These are phyloP conservation scores for Gnomoniopsis smithogilvyi DNA, from an alignment of 2,329 filamentous ascomycete species.

Conservation along the genomic window DNA sequence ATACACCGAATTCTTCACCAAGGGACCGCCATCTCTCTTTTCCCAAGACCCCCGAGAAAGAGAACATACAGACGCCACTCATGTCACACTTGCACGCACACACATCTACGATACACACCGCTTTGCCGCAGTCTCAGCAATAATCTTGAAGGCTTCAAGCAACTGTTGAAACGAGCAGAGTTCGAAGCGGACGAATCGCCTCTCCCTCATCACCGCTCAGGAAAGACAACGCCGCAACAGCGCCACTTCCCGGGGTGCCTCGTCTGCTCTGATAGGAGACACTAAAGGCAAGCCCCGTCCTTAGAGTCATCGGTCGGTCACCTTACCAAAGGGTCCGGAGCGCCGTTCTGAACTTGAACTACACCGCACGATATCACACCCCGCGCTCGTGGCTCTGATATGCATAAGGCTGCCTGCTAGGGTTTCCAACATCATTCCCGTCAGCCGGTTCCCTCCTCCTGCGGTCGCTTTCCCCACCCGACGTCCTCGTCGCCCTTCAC, in stretches of 20 bases:
- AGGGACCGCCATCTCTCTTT: too few species aligned
- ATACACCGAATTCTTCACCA: too few species aligned
- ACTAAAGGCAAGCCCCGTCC: background rate
- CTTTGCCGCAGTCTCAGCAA: too few species aligned
- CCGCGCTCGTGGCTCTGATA: constrained; percentile 1
- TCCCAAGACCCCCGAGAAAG: too few species aligned
- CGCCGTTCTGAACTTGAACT: background rate
- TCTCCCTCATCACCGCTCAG: background rate
- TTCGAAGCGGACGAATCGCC: too few species aligned
- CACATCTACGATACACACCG: too few species aligned
- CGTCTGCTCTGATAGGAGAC: constrained; percentile 1
- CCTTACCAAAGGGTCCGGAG: background rate
- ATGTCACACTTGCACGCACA: too few species aligned
- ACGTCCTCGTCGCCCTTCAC: background rate
- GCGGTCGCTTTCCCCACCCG: background rate
- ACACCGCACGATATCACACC: background rate
- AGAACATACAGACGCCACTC: too few species aligned
- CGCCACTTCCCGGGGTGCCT: background rate
- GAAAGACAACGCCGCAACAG: background rate
- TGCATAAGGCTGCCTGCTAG: constrained; percentile 15
- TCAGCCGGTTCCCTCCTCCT: background rate
- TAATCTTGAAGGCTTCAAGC: too few species aligned
- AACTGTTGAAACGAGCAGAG: too few species aligned
- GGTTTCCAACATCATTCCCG: background rate
- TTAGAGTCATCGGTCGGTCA: background rate